These are phyloP conservation scores for Candida pseudoviswanathii DNA, from an alignment of 1,139 yeast genomes.

Conservation along the genomic window DNA sequence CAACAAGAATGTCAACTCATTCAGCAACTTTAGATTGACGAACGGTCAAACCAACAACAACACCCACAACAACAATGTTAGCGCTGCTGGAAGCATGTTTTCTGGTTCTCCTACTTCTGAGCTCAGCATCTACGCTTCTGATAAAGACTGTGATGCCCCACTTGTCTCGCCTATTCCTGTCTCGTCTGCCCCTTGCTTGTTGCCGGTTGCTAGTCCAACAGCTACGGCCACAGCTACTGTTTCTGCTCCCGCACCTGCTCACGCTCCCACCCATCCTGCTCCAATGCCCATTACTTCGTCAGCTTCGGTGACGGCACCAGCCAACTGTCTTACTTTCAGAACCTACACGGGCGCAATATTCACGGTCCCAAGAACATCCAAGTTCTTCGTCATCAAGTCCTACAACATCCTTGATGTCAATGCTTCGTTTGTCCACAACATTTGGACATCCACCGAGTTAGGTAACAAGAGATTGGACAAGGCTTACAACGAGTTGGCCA, in stretches of 20 bases:
- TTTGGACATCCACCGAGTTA: slow-evolving; percentile 62
- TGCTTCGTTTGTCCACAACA: slow-evolving; percentile 48
- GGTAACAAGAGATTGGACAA: slow-evolving; percentile 56
- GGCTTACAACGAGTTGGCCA: slow-evolving; percentile 20
- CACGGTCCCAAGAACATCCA: slow-evolving; percentile 25
- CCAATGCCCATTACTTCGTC: too few species aligned
- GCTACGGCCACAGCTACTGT: not conserved
- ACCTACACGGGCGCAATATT: slow-evolving; percentile 25
- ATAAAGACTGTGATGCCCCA: not conserved
- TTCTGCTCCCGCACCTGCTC: not conserved
- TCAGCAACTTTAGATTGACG: slow-evolving; percentile 2
- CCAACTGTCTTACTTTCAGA: slow-evolving; percentile 20
- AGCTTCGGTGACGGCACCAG: not conserved
- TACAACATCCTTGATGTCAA: slow-evolving; percentile 49
- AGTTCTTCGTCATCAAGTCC: slow-evolving; percentile 61
- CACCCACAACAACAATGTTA: not conserved
- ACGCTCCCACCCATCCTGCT: too few species aligned
- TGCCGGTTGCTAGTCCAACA: slow-evolving; percentile 1
- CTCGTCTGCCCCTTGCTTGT: not conserved
- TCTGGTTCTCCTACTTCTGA: slow-evolving; percentile 1
- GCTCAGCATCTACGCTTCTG: not conserved
- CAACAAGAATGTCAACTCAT: slow-evolving; percentile 2
- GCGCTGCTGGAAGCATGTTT: not conserved
- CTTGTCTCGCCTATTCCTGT: not conserved
- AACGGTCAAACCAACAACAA: not conserved